A percentile compares a stretch with the other conserved stretches of the same genome.
These are phyloP conservation scores for Fusarium torreyae DNA, from an alignment of 2,329 filamentous ascomycete genomes.

Conservation along the genomic window DNA sequence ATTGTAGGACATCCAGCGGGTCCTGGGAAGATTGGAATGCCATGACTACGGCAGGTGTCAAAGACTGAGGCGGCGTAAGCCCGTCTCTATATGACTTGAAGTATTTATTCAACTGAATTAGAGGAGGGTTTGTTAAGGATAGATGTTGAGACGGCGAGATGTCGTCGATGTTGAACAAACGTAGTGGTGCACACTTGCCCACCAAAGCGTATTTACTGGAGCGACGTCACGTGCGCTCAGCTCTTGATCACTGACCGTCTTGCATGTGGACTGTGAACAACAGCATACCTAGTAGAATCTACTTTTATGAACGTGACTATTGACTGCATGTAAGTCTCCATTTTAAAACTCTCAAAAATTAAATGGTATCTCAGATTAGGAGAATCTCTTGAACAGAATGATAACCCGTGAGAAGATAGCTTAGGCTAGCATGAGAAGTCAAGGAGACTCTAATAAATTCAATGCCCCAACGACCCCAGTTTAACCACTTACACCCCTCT, in stretches of 20 bases:
- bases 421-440: background rate
- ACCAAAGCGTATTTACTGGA: constrained; percentile 9
- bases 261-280: background rate
- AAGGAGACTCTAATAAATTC: constrained; percentile 4
- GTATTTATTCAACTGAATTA: background rate
- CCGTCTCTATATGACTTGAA: background rate
- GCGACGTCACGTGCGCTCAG: constrained; percentile 41
- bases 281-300: background rate
- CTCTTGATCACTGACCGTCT: constrained; percentile 15
- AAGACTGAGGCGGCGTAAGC: background rate
- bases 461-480: constrained; percentile 4
- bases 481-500: constrained; percentile 21
- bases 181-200: constrained; percentile 18
- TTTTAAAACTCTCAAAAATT: too few species aligned
- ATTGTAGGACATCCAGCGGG: constrained; percentile 65
- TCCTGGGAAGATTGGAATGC: constrained; percentile 55
- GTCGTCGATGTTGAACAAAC: constrained; percentile 32
- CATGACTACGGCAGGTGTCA: constrained; percentile 43
- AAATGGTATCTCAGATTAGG: background rate
- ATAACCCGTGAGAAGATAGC: background rate
- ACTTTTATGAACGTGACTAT: background rate
- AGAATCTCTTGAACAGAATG: background rate
- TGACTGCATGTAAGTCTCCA: background rate
- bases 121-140: background rate
- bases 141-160: constrained; percentile 20